A percentile compares a stretch with the other conserved stretches of the same genome.
These are phyloP conservation scores for Colletotrichum sp. DNA, from an alignment of 2,329 filamentous ascomycete species.

Conservation along the genomic window DNA sequence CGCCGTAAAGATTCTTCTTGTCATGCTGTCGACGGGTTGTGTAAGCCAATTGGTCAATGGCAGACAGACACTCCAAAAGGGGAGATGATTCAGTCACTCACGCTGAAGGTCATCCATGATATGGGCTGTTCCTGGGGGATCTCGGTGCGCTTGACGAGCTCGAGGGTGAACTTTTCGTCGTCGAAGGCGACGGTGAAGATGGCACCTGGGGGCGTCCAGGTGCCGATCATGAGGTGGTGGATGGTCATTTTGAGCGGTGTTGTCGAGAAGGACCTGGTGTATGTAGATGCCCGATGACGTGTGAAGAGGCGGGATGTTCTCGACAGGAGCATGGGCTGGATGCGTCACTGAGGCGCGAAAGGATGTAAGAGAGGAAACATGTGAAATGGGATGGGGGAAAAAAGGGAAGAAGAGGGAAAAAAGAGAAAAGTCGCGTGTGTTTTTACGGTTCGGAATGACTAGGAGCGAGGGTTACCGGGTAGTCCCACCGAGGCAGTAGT, in stretches of 20 bases:
- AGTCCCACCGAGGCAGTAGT: not conserved
- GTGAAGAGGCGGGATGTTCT: not conserved
- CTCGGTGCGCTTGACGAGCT: conserved; percentile 78
- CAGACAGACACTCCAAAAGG: not conserved
- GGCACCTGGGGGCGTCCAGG: conserved; percentile 87
- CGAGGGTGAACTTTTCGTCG: conserved; percentile 76
- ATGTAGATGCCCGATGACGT: not conserved
- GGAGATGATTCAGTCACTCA: conserved; percentile 44
- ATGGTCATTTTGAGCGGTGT: conserved; percentile 63
- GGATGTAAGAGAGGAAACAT: not conserved
- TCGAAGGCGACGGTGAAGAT: conserved; percentile 92
- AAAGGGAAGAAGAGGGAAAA: not conserved
- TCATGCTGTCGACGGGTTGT: conserved; percentile 61
- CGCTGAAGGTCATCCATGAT: conserved; percentile 92
- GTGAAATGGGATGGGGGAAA: not conserved
- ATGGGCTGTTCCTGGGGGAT: conserved; percentile 87
- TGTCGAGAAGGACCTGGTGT: not conserved
- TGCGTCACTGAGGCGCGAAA: not conserved
- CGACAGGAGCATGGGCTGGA: not conserved
- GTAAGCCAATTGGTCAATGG: conserved; percentile 19
- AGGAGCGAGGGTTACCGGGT: not conserved
- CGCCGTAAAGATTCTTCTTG: conserved; percentile 85
- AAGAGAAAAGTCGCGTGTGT: not conserved
- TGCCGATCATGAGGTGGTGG: conserved; percentile 91
- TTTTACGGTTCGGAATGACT: not conserved